Base-by-base conservation (phyloP, 768 basidiomycete species). In the Saitozyma podzolica region DNA sequence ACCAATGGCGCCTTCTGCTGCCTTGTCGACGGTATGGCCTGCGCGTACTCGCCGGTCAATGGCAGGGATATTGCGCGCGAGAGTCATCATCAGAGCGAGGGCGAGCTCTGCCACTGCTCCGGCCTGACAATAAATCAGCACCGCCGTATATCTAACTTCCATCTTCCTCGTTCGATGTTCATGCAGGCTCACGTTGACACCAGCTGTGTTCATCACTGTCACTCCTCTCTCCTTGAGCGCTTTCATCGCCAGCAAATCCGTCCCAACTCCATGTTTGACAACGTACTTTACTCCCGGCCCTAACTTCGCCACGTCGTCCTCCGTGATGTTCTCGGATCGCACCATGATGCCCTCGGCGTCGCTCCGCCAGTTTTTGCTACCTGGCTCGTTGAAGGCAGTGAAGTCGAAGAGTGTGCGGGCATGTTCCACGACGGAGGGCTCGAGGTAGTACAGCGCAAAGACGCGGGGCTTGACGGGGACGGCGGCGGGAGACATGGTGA, bases 71-170 rank as follows among this genome's bases (percentile, higher is more conserved):
- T 52, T 39, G 16, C 63, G 63, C 5, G 53, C 43, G 6, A 65
- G 43, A 8, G 47, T 49, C 16, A 65, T 47, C 9, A 54, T 57
- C 3, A 65, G 59, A 7, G 58, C 47, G 10, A 65, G 49, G 16
- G 63, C 56, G 43, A 66, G 57, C 47, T 66, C 61, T 20, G 65
- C 61, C 16, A 66, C 61, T 9, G 61, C 61, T 5, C 41, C 17
- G 1, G 55, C 55, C 55, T 56, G 55, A 41, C 1, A 17, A 17
- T 9, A 3, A 29, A 29, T 29, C 29, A 29, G 29, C 29, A 29
- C 29, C 29, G 29, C 29, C 29, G 29, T 29, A 29, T n/a, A 29
- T n/a, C 59, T 41, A 63, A 55, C 54, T 11, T 29, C 29, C 45
- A 13, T 2, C 3, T 13, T 47, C 45, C 45, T 17, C n/a, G 45